Percentiles rank a stretch among this genome's conserved stretches.
phyloP scores from a whole-genome alignment of 805 yeast species.

The Candida loeiensis region DNA sequence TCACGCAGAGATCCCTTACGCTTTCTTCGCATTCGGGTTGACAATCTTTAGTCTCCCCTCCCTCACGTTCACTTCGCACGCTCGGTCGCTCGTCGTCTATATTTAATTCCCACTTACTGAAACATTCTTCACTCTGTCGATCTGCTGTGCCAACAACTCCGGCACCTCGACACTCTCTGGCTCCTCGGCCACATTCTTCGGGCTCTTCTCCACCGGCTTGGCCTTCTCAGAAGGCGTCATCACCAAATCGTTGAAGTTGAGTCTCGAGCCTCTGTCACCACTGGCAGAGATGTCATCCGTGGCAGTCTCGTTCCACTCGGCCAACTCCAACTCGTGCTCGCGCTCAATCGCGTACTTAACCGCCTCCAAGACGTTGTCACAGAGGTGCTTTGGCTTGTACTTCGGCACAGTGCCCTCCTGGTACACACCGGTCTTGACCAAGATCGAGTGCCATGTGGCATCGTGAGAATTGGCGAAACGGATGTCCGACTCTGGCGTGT shows the following conservation, averaged over 20 bases:
- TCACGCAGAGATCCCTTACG: no score
- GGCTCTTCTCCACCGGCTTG: constrained; percentile 16
- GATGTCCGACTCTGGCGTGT: constrained; percentile 85
- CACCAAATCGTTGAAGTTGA: constrained; percentile 44
- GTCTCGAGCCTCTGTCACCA: constrained; percentile 29
- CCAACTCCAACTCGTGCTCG: constrained; percentile 68
- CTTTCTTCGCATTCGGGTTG: no score
- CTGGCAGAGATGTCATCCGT: constrained; percentile 14
- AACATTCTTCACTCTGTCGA: constrained; percentile 36
- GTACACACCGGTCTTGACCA: constrained; percentile 85
- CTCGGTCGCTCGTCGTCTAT: no score
- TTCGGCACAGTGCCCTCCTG: constrained; percentile 76
- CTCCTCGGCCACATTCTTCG: constrained; percentile 18
- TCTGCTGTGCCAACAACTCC: constrained; percentile 42
- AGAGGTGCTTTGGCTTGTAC: constrained; percentile 70
- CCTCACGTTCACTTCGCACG: background rate
- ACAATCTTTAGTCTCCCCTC: no score
- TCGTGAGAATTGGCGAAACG: constrained; percentile 86
- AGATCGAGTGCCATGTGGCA: constrained; percentile 77
- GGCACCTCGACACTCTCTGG: constrained; percentile 52
- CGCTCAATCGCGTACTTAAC: constrained; percentile 80
- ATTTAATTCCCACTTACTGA: constrained; percentile 12
- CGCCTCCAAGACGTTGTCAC: constrained; percentile 75
- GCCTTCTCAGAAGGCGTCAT: constrained; percentile 40
- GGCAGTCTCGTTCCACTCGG: constrained; percentile 65